Evolutionary conservation across 345 rosid genomes (phyloP).

Genomic region (Pistacia atlantica): DNA sequence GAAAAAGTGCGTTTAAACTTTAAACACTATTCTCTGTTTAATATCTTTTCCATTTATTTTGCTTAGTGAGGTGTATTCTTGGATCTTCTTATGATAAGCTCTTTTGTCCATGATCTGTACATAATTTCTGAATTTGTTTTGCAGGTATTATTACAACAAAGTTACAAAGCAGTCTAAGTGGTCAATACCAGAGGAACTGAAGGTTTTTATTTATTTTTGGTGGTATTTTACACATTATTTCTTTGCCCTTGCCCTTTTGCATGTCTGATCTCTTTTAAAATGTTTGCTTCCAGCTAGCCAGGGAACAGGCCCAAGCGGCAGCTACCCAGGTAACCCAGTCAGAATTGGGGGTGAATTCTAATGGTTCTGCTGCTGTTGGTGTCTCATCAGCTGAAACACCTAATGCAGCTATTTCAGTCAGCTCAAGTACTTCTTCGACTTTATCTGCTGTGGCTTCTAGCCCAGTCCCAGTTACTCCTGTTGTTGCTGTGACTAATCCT

Average conservation of each 20-base stretch:
- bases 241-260: slow-evolving; percentile 15
- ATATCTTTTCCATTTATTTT: slow-evolving; percentile 1
- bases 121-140: slow-evolving; percentile 19
- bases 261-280: slow-evolving; percentile 27
- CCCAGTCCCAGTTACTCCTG: slow-evolving; percentile 56
- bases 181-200: slow-evolving; percentile 94
- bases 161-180: slow-evolving; percentile 91
- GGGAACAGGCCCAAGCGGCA: slow-evolving; percentile 77
- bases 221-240: slow-evolving; percentile 21
- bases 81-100: background rate
- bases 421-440: slow-evolving; percentile 43
- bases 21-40: background rate
- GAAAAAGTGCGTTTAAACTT: slow-evolving; percentile 56
- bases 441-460: slow-evolving; percentile 52
- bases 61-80: background rate
- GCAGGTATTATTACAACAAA: slow-evolving; percentile 95
- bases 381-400: slow-evolving; percentile 45
- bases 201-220: slow-evolving; percentile 44
- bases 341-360: slow-evolving; percentile 48
- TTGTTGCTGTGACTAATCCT: slow-evolving; percentile 40
- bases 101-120: background rate
- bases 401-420: slow-evolving; percentile 40
- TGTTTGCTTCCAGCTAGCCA: slow-evolving; percentile 72
- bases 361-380: slow-evolving; percentile 40
- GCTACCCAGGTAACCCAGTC: slow-evolving; percentile 46